Conservation (phyloP, 495 filamentous ascomycete species). For the Usnea hakonensis region DNA sequence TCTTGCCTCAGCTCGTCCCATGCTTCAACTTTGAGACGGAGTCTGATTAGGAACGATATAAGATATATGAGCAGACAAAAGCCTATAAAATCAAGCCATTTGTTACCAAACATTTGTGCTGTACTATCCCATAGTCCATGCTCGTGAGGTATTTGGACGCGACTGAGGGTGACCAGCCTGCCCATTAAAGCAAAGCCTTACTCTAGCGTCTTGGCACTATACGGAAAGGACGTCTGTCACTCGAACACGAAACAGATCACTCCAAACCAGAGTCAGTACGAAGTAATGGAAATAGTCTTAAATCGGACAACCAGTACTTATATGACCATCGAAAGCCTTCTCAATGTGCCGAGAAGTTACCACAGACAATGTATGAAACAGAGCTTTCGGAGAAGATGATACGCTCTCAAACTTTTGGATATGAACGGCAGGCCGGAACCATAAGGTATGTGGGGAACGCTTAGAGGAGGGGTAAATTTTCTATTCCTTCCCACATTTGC, state of each 20-base stretch:
- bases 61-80: neutral
- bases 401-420: too few species aligned
- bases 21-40: neutral
- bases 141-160: neutral
- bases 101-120: neutral
- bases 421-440: too few species aligned
- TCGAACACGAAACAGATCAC: neutral
- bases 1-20: neutral
- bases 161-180: too few species aligned
- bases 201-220: neutral
- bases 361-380: too few species aligned
- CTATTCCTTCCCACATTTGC: neutral
- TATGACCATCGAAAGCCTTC: too few species aligned
- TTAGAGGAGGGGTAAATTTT: too few species aligned
- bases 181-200: neutral
- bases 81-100: neutral
- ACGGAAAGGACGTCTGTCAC: neutral
- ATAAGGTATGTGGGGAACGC: too few species aligned
- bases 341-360: too few species aligned
- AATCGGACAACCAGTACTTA: too few species aligned
- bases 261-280: too few species aligned
- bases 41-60: neutral
- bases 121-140: neutral
- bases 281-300: too few species aligned
- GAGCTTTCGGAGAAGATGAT: too few species aligned